Evolutionary conservation across 768 basidiomycete genomes (phyloP).

Genomic region (Lepiota brunneoincarnata): DNA sequence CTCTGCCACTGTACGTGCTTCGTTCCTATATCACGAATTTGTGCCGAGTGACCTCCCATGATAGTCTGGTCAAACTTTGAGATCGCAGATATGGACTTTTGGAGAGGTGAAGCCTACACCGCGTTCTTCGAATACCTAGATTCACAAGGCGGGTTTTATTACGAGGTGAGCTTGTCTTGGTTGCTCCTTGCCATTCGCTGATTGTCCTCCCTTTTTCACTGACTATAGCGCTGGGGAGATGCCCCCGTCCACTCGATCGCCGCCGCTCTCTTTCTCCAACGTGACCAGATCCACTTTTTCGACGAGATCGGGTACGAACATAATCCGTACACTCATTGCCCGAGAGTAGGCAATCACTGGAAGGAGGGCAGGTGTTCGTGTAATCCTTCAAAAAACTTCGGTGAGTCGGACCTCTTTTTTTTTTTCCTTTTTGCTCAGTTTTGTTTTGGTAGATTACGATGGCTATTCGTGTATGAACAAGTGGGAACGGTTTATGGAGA

Average conservation of each 20-base stretch:
- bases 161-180: constrained; percentile 45
- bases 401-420: constrained; percentile 30
- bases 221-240: constrained; percentile 45
- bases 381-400: constrained; percentile 54
- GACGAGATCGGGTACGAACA: constrained; percentile 78
- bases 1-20: constrained; percentile 61
- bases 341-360: constrained; percentile 43
- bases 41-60: not conserved
- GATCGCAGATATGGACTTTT: constrained; percentile 65
- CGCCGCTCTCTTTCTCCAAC: constrained; percentile 54
- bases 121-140: constrained; percentile 69
- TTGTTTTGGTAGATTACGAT: constrained; percentile 42
- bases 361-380: constrained; percentile 63
- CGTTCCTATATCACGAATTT: constrained; percentile 10
- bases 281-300: constrained; percentile 71
- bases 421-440: constrained; percentile 2
- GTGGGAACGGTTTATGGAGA: constrained; percentile 42
- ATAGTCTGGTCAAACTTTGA: constrained; percentile 69
- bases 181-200: not conserved
- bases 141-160: constrained; percentile 61
- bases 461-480: constrained; percentile 55
- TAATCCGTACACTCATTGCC: constrained; percentile 71
- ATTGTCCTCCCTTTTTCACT: constrained; percentile 19
- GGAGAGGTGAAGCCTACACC: constrained; percentile 61
- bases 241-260: constrained; percentile 72